phyloP scores from a whole-genome alignment of 108 stramenopile species.

The Nannochloropsis salina region DNA sequence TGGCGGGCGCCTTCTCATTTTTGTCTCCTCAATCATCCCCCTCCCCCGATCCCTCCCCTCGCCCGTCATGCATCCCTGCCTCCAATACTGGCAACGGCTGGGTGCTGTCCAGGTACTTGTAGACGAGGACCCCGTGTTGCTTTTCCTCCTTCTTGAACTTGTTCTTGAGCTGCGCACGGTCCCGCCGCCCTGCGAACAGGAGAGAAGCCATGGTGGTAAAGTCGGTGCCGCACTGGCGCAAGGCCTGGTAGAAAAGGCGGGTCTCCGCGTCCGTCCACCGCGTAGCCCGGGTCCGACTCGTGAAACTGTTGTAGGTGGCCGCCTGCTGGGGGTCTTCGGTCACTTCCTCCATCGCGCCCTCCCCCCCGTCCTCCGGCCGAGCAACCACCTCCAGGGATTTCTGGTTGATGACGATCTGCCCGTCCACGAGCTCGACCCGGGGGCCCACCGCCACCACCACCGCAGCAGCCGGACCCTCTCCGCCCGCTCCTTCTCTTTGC shows the following conservation, averaged over 20 bases:
- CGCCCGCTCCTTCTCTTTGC: too few species aligned
- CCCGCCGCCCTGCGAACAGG: not conserved
- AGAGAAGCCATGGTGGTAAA: not conserved
- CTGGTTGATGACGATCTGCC: not conserved
- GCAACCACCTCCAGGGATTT: not conserved
- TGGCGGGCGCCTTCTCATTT: not conserved
- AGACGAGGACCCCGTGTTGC: not conserved
- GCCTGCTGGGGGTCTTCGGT: not conserved
- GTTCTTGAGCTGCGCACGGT: not conserved
- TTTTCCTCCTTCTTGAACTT: not conserved
- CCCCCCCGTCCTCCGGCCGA: not conserved
- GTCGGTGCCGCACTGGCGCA: not conserved
- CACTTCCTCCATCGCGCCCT: not conserved
- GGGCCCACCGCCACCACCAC: not conserved
- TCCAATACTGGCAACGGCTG: not conserved
- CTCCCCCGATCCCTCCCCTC: not conserved
- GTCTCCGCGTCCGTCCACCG: not conserved
- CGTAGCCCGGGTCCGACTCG: not conserved
- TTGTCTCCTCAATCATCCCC: not conserved
- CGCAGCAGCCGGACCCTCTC: too few species aligned
- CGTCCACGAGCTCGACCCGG: not conserved
- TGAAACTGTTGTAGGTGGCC: not conserved
- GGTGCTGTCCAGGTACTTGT: not conserved
- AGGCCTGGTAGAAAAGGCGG: not conserved
- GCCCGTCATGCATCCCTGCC: not conserved